Evolutionary conservation across 78 protist genomes (phyloP), one percentile per base, ranked within the genome.

Genomic region (Dictyostelium capitatum): DNA sequence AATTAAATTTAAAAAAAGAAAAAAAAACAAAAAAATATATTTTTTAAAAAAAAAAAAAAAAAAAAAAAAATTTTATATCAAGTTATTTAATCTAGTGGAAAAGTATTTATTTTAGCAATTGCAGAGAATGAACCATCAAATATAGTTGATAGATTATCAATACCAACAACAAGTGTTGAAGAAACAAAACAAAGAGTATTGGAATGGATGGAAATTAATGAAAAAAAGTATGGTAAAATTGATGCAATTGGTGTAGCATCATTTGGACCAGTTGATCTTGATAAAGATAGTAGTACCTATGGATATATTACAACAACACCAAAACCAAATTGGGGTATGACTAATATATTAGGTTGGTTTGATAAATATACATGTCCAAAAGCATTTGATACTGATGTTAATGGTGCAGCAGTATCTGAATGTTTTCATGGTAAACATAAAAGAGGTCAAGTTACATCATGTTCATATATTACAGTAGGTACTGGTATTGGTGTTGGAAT

Each of bases 401-500:
- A 97, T 67, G 98, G 98, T 43, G 96, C 99, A 0, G 99, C 99
- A 1, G 30, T 82, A 19, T 82, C 79, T 10, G 99, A 97, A 82
- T 32, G 79, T 19, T 48, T 46, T 30, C 82, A 83, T 47, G 96
- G 96, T 19, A 28, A 6, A 11, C 92, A 93, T 41, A 25, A 64
- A 32, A 77, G 94, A 51, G 87, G 94, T 59, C 17, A 9, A 0
- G 28, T 87, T 23, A 57, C 83, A 25, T 82, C 96, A 17, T 74
- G 82, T 65, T 94, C 91, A 0, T 97, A 97, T 80, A 80, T 97
- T 37, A 97, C 99, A 0, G 98, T 97, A 5, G 99, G 99, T 14
- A 97, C 99, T 1, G 99, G 99, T 51, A 84, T 97, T n/a, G 99
- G 99, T 37, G 97, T 96, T 37, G 99, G 99, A 20, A 69, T 96